Evolutionary conservation across 31 red algal genomes (phyloP).

Genomic region (Asparagopsis taxiformis): DNA sequence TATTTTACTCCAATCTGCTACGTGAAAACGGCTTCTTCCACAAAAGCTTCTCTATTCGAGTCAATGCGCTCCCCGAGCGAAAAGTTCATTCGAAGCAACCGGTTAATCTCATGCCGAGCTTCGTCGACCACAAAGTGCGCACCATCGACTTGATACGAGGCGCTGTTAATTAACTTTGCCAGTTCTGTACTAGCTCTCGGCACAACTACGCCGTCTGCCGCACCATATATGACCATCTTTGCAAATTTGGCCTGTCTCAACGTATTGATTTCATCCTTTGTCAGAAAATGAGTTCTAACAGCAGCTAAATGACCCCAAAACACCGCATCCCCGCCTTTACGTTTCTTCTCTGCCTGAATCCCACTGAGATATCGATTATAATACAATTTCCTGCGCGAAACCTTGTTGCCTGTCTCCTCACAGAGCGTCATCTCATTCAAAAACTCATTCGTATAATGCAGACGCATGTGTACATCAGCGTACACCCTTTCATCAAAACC

Average conservation of each 20-base stretch:
- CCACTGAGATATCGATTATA: neutral
- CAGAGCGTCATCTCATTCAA: constrained; percentile 10
- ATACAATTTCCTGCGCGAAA: neutral
- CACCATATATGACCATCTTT: constrained; percentile 37
- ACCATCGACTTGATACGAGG: neutral
- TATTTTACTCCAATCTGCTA: too few species aligned
- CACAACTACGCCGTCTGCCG: constrained; percentile 22
- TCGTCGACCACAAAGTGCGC: constrained; percentile 49
- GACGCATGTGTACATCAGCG: constrained; percentile 3
- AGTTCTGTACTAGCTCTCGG: constrained; percentile 35
- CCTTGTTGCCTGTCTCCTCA: neutral
- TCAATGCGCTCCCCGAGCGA: too few species aligned
- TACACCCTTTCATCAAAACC: neutral
- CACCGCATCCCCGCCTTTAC: neutral
- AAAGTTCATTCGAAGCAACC: too few species aligned
- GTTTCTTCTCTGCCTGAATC: neutral
- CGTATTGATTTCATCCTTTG: neutral
- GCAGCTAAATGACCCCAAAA: constrained; percentile 56
- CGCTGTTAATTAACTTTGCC: constrained; percentile 25
- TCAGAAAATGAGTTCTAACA: constrained; percentile 28
- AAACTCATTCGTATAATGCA: constrained; percentile 21
- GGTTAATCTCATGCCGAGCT: constrained; percentile 11
- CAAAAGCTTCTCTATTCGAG: too few species aligned
- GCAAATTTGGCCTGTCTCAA: constrained; percentile 1
- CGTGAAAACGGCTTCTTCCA: too few species aligned